These are phyloP conservation scores for Arabidopsis arenosa DNA, from an alignment of 345 rosid species.

Conservation along the genomic window DNA sequence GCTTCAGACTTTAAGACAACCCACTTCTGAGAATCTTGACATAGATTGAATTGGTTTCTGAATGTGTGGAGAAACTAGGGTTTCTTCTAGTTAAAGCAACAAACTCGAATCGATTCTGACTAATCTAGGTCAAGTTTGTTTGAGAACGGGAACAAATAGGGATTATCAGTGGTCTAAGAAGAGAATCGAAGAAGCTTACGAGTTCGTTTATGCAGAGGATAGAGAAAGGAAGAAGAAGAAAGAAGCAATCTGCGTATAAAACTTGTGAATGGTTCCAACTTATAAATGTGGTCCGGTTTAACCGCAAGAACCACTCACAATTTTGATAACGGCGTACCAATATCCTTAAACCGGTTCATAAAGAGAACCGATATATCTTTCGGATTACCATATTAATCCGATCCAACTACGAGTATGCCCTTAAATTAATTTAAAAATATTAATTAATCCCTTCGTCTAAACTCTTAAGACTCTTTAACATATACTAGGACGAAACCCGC, in stretches of 20 bases:
- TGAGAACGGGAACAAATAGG: background rate
- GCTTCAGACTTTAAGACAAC: constrained; percentile 31
- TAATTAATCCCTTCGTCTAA: too few relatives aligned
- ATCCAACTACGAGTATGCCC: too few relatives aligned
- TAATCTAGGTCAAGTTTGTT: background rate
- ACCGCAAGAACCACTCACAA: background rate
- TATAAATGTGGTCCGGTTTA: background rate
- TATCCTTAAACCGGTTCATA: background rate
- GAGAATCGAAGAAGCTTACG: constrained; percentile 7
- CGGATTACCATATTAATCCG: too few relatives aligned
- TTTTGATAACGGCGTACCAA: background rate
- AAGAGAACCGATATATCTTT: background rate
- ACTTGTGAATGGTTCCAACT: background rate
- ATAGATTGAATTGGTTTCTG: constrained; percentile 3
- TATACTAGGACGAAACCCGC: too few relatives aligned
- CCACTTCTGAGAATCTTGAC: constrained; percentile 19
- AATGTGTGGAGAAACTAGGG: constrained; percentile 15
- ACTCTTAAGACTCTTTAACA: too few relatives aligned
- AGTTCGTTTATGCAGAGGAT: background rate
- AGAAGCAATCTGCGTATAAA: background rate
- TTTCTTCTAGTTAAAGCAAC: background rate
- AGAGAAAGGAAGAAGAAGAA: background rate
- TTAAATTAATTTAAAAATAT: too few relatives aligned
- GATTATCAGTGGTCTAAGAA: background rate
- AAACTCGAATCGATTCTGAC: background rate